Evolutionary conservation across 2,329 filamentous ascomycete genomes (phyloP).

Genomic region (Huntiella bhutanensis): DNA sequence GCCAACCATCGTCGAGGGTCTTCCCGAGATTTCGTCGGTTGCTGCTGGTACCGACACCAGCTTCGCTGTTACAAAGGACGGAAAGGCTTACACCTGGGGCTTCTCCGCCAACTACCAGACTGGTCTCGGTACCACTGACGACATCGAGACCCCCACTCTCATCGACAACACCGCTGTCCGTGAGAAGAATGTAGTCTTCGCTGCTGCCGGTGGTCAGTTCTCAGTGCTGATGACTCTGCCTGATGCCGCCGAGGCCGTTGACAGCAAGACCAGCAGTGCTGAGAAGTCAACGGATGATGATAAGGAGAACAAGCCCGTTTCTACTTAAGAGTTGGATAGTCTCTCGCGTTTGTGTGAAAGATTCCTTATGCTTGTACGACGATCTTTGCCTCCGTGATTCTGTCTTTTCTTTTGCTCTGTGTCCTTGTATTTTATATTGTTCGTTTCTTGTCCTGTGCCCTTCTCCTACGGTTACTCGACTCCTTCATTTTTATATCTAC

Average conservation of each 20-base stretch:
- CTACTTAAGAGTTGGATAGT: constrained; percentile 2
- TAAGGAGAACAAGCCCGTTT: constrained; percentile 7
- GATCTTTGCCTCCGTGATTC: too few relatives aligned
- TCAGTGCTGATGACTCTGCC: constrained; percentile 38
- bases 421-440: too few relatives aligned
- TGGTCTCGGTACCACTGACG: constrained; percentile 50
- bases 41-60: constrained; percentile 54
- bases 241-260: constrained; percentile 12
- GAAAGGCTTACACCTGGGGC: constrained; percentile 61
- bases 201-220: constrained; percentile 79
- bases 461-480: too few relatives aligned
- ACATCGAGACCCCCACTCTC: constrained; percentile 40
- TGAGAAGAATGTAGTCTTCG: constrained; percentile 54
- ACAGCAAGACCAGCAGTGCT: constrained; percentile 17
- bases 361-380: too few relatives aligned
- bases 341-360: not conserved
- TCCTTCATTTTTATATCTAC: too few relatives aligned
- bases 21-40: constrained; percentile 19
- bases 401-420: too few relatives aligned
- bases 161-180: constrained; percentile 62
- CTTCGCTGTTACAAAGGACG: constrained; percentile 50
- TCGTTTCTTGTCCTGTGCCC: too few relatives aligned
- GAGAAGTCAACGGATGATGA: constrained; percentile 7
- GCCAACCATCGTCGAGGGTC: constrained; percentile 16
- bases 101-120: constrained; percentile 68